Evolutionary conservation across 371 early-diverging fungal species (phyloP).

Genomic region (Mucor racemosus): DNA sequence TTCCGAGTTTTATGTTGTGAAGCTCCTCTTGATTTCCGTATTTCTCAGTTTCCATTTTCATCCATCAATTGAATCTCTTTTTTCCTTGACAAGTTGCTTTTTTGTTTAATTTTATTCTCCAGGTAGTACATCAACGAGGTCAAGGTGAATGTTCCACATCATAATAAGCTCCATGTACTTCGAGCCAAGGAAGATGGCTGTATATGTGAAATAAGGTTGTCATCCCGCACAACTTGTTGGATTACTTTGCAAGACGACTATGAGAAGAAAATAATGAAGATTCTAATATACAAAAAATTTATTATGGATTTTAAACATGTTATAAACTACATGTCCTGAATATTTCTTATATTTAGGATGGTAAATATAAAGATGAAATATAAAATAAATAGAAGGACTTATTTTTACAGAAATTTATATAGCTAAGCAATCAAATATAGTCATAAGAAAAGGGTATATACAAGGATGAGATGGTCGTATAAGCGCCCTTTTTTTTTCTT

Average conservation of each 20-base stretch:
- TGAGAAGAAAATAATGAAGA: no score
- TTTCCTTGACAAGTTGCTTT: background rate
- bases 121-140: background rate
- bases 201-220: background rate
- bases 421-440: no score
- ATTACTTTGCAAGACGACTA: no score
- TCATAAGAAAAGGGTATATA: no score
- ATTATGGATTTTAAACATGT: no score
- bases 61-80: background rate
- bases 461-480: background rate
- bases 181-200: background rate
- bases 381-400: no score
- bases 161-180: background rate
- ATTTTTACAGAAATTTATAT: no score
- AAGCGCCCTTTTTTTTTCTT: background rate
- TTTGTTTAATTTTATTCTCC: background rate
- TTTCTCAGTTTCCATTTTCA: background rate
- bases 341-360: no score
- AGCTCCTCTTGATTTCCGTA: conserved; percentile 5
- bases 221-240: no score
- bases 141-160: background rate
- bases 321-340: no score
- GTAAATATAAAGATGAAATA: no score
- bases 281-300: no score
- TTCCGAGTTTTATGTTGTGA: background rate